phyloP scores from a whole-genome alignment of 2,329 filamentous ascomycete species.

The Aureobasidium pullulans region DNA sequence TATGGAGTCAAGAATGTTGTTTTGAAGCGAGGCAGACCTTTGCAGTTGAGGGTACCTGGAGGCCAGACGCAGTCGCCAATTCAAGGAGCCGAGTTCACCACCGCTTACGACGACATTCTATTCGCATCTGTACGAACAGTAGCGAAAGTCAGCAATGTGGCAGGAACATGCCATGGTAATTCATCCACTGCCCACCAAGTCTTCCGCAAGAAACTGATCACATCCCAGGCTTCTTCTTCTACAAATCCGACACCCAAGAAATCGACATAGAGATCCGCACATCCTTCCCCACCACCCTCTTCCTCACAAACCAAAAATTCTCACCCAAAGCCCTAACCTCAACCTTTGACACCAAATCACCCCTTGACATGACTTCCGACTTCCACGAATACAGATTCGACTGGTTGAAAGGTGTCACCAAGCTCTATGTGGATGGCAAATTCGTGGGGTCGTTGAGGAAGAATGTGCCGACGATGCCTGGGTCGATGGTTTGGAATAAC shows the following conservation, averaged over 20 bases:
- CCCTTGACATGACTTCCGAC: slow-evolving; percentile 53
- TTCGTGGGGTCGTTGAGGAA: slow-evolving; percentile 47
- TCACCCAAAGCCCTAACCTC: slow-evolving; percentile 52
- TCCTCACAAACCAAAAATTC: slow-evolving; percentile 53
- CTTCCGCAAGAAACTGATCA: neutral
- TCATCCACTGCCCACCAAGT: neutral
- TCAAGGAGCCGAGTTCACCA: slow-evolving; percentile 53
- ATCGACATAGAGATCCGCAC: slow-evolving; percentile 60
- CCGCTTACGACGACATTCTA: slow-evolving; percentile 53
- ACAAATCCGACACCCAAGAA: slow-evolving; percentile 69
- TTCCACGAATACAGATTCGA: slow-evolving; percentile 81
- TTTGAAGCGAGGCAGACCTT: neutral
- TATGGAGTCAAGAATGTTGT: neutral
- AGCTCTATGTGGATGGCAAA: slow-evolving; percentile 61
- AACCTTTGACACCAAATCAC: slow-evolving; percentile 55
- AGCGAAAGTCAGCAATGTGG: slow-evolving; percentile 54
- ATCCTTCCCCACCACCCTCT: neutral
- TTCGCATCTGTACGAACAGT: slow-evolving; percentile 64
- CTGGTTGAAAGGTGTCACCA: slow-evolving; percentile 54
- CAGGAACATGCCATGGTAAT: slow-evolving; percentile 59
- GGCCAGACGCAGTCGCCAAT: slow-evolving; percentile 4
- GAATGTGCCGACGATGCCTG: slow-evolving; percentile 46
- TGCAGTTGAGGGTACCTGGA: neutral
- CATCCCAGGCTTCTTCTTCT: slow-evolving; percentile 63
- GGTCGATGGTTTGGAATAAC: slow-evolving; percentile 57